Base-by-base conservation (phyloP, 345 rosid species). In the Citrus mangshanensis region DNA sequence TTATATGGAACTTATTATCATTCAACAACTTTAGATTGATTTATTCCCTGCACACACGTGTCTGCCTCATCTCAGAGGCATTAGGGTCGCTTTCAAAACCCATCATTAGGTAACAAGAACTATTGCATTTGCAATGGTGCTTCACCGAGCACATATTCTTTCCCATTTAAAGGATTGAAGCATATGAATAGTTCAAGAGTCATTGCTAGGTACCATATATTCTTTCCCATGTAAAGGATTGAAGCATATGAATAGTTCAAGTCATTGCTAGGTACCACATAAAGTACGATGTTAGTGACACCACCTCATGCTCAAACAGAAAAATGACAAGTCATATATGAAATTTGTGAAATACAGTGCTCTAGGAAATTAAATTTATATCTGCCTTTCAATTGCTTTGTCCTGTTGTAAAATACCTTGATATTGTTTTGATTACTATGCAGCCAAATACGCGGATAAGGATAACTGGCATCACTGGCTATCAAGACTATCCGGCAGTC, bases 381-480 rank as follows among this genome's bases (percentile, higher is more conserved):
- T 40, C 16, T 37, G 38, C 60, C 37, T 61, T 30, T 68, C 32
- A 67, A 24, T 42, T 24, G 24, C 46, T 7, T 54, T 28, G 2
- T 49, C 51, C 65, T 68, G 34, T n/a, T 30, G 55, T 70, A 9
- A 42, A n/a, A 37, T 73, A 14, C 27, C 76, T 56, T 74, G 42
- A 28, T 34, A 22, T 63, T 46, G 24, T 81, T 74, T 0, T 58
- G 71, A 32, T 60, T 46, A 56, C 72, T 21, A 42, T 89, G 86
- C 92, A 93, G 98, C 98, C 97, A 74, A 95, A 93, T 84, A 92
- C 98, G 10, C 84, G 95, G 74, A 89, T 95, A 77, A 87, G 91
- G 91, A 93, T 95, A 72, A 92, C 89, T 25, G 91, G 95, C 79
- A 92, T 95, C 84, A 86, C 94, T 35, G 97, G 98, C 77, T 95